Conservation (phyloP, 495 filamentous ascomycete genomes). For the Copromyces sp. region DNA sequence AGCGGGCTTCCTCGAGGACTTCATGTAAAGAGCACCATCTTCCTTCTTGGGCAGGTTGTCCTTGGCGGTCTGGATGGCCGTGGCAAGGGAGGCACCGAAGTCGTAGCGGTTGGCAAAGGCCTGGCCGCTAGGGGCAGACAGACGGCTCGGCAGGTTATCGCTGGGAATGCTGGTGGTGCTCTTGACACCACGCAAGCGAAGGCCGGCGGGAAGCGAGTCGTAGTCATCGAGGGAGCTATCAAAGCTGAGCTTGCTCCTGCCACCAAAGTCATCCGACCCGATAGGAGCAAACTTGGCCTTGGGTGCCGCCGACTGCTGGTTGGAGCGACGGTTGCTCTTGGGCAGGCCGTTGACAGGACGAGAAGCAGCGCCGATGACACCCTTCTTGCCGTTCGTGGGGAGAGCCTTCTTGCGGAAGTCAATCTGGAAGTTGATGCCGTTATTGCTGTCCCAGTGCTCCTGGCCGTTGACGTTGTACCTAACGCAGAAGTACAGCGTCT, state of each 20-base stretch:
- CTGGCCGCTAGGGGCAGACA: constrained; percentile 54
- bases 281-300: constrained; percentile 55
- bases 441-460: constrained; percentile 95
- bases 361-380: constrained; percentile 36
- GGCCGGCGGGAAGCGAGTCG: constrained; percentile 28
- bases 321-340: constrained; percentile 57
- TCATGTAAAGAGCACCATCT: constrained; percentile 39
- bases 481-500: constrained; percentile 85
- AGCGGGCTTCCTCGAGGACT: constrained; percentile 28
- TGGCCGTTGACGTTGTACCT: constrained; percentile 76
- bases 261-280: constrained; percentile 62
- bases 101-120: constrained; percentile 89
- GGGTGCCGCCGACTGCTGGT: constrained; percentile 26
- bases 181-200: constrained; percentile 44
- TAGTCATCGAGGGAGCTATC: constrained; percentile 44
- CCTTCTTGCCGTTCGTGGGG: constrained; percentile 44
- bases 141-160: constrained; percentile 36
- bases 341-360: constrained; percentile 55
- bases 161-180: constrained; percentile 36
- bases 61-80: constrained; percentile 65
- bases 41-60: constrained; percentile 38
- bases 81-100: constrained; percentile 77
- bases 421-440: constrained; percentile 74
- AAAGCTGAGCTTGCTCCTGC: constrained; percentile 45
- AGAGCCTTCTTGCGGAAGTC: constrained; percentile 75